These are phyloP conservation scores for Trametes punicea DNA, from an alignment of 768 basidiomycete genomes.

Conservation along the genomic window DNA sequence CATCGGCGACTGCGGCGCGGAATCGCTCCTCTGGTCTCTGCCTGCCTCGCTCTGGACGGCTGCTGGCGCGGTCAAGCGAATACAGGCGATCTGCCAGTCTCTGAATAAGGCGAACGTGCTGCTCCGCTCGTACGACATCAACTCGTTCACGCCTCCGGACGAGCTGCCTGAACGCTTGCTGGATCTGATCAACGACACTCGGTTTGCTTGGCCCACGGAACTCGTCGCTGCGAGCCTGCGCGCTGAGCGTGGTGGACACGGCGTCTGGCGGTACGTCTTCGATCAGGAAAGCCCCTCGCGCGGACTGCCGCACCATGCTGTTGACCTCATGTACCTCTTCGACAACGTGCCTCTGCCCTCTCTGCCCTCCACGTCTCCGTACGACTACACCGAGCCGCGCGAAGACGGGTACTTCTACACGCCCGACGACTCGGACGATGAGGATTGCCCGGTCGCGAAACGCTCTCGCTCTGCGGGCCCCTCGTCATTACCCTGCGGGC, in stretches of 20 bases:
- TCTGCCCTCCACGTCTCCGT: constrained; percentile 10
- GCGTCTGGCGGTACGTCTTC: constrained; percentile 80
- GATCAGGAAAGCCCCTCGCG: constrained; percentile 74
- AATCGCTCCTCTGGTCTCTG: constrained; percentile 61
- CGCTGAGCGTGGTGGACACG: constrained; percentile 48
- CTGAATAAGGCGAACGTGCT: constrained; percentile 57
- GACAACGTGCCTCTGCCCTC: constrained; percentile 65
- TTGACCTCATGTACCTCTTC: constrained; percentile 75
- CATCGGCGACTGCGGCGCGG: constrained; percentile 68
- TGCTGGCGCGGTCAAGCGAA: constrained; percentile 55
- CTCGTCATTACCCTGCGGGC: not conserved
- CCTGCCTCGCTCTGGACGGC: constrained; percentile 64
- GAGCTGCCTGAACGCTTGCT: constrained; percentile 66
- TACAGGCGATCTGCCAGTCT: constrained; percentile 74
- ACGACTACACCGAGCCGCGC: constrained; percentile 15
- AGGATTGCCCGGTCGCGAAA: constrained; percentile 13
- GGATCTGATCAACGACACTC: constrained; percentile 74
- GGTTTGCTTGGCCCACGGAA: constrained; percentile 76
- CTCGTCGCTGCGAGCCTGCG: constrained; percentile 52
- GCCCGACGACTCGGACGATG: constrained; percentile 28
- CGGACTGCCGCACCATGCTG: constrained; percentile 64
- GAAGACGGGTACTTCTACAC: constrained; percentile 34
- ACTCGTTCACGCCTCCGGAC: constrained; percentile 54
- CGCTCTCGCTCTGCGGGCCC: not conserved
- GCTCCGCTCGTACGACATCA: constrained; percentile 71